phyloP scores from a whole-genome alignment of 345 rosid genomes.

The Microthlaspi erraticum region DNA sequence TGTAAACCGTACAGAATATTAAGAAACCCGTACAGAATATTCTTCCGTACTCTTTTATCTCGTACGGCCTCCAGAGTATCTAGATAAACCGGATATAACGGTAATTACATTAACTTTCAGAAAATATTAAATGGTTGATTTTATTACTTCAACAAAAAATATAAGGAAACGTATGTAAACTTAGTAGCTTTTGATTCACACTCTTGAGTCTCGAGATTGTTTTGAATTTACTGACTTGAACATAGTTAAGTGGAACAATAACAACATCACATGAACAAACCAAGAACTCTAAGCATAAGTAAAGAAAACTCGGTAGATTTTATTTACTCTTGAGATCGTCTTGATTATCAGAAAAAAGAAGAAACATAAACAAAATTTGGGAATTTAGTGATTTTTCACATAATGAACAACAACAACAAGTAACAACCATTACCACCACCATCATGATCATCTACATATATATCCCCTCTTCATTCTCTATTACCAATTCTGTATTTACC shows the following conservation, averaged over 20 bases:
- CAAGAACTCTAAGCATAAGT: background rate
- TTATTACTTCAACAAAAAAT: too few relatives aligned
- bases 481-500: constrained; percentile 23
- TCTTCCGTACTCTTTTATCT: background rate
- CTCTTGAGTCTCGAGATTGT: too few relatives aligned
- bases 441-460: constrained; percentile 26
- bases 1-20: too few relatives aligned
- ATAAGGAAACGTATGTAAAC: too few relatives aligned
- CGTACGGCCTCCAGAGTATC: background rate
- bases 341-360: background rate
- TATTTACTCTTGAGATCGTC: constrained; percentile 19
- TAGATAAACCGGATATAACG: background rate
- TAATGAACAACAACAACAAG: constrained; percentile 9
- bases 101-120: too few relatives aligned
- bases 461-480: constrained; percentile 25
- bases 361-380: constrained; percentile 18
- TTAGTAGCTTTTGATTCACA: too few relatives aligned
- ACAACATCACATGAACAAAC: background rate
- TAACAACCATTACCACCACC: constrained; percentile 9
- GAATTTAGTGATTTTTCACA: constrained; percentile 15
- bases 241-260: too few relatives aligned
- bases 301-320: background rate
- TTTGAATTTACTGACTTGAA: too few relatives aligned
- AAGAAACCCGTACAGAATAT: too few relatives aligned
- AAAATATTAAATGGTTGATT: too few relatives aligned